Evolutionary conservation across 2,329 filamentous ascomycete species (phyloP).

Genomic region (Ophiostoma quercus): DNA sequence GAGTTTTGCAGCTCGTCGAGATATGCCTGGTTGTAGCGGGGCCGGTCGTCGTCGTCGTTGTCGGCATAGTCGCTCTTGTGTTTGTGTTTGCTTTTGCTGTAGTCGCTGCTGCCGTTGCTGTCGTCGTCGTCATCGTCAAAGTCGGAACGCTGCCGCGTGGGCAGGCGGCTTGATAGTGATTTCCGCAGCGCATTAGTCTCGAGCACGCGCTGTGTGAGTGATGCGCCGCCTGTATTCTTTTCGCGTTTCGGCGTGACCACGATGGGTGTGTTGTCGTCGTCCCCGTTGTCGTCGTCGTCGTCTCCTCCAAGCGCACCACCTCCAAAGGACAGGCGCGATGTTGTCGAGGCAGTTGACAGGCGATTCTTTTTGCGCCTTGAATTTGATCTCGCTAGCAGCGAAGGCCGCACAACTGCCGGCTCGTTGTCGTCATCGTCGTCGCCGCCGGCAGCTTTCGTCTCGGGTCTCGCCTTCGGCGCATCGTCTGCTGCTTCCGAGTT

Average conservation of each 20-base stretch:
- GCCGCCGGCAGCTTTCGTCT: slow-evolving; percentile 26
- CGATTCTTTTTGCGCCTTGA: slow-evolving; percentile 64
- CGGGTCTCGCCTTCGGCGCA: not conserved
- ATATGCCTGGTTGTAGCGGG: slow-evolving; percentile 80
- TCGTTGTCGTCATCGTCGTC: slow-evolving; percentile 43
- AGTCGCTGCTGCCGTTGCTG: slow-evolving; percentile 50
- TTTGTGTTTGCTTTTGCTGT: not conserved
- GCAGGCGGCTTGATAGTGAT: slow-evolving; percentile 46
- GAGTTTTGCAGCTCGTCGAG: slow-evolving; percentile 79
- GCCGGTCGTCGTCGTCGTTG: slow-evolving; percentile 57
- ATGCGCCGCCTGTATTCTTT: not conserved
- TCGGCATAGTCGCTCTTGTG: slow-evolving; percentile 23
- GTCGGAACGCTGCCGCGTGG: slow-evolving; percentile 43
- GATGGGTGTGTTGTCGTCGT: slow-evolving; percentile 39
- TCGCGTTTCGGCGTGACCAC: slow-evolving; percentile 50
- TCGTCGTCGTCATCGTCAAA: slow-evolving; percentile 42
- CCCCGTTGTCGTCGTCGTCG: slow-evolving; percentile 42
- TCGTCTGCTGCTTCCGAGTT: not conserved
- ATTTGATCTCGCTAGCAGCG: slow-evolving; percentile 40
- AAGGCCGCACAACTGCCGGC: slow-evolving; percentile 48
- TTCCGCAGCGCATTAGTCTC: slow-evolving; percentile 40
- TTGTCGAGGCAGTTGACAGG: slow-evolving; percentile 35
- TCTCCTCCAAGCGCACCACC: slow-evolving; percentile 42
- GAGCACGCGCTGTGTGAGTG: slow-evolving; percentile 31
- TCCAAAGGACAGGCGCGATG: slow-evolving; percentile 69